These are phyloP conservation scores for Acacia pycnantha DNA, from an alignment of 331 rosid genomes.

Conservation along the genomic window DNA sequence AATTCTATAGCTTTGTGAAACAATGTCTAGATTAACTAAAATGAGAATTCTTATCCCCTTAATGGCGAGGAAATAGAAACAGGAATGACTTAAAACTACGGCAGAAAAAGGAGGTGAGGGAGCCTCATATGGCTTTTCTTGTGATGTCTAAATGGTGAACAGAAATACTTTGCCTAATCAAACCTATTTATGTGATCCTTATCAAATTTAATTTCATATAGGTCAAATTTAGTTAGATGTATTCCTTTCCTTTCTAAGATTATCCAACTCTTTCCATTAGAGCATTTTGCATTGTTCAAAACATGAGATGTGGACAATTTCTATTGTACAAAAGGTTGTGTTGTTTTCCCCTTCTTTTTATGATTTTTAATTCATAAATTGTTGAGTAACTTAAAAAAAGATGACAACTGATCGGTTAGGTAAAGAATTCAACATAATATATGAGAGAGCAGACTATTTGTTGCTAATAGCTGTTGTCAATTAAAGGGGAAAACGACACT, in stretches of 20 bases:
- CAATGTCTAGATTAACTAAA: not conserved
- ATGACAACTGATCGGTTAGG: not conserved
- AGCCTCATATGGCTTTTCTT: not conserved
- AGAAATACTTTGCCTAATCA: not conserved
- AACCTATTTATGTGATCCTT: not conserved
- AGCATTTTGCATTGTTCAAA: not conserved
- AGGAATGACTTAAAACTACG: not conserved
- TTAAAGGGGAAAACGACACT: not conserved
- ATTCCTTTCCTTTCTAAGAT: not conserved
- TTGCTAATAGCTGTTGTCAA: not conserved
- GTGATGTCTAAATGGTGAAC: not conserved
- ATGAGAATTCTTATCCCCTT: not conserved
- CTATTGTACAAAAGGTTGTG: not conserved
- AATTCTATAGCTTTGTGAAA: not conserved
- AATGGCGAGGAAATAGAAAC: constrained; percentile 14
- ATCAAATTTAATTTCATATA: not conserved
- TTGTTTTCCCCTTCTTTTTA: not conserved
- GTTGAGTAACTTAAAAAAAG: not conserved
- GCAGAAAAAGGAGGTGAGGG: not conserved
- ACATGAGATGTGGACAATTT: not conserved
- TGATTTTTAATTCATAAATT: not conserved
- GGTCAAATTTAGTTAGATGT: not conserved
- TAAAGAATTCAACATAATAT: not conserved
- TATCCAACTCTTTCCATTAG: not conserved
- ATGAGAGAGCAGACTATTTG: constrained; percentile 2